phyloP scores from a whole-genome alignment of 1,139 yeast genomes.

The Suhomyces ambrosiae region DNA sequence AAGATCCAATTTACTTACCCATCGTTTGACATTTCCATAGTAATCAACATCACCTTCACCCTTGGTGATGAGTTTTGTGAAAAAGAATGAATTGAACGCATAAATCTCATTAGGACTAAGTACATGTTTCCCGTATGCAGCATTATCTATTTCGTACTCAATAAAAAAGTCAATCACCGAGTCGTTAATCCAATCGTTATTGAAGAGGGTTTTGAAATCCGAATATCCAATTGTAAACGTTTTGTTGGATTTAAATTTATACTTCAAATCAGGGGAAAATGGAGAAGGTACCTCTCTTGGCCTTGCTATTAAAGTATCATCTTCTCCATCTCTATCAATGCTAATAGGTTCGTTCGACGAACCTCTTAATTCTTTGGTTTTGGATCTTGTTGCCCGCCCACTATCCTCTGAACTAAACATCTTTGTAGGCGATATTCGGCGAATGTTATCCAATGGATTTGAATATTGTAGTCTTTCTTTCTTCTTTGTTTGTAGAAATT shows the following conservation, averaged over 20 bases:
- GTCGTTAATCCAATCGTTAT: conserved; percentile 78
- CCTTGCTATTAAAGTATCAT: conserved; percentile 4
- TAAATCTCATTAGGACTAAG: conserved; percentile 42
- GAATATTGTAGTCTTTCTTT: neutral
- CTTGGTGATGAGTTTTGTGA: conserved; percentile 56
- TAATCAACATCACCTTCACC: conserved; percentile 30
- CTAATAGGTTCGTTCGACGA: conserved; percentile 8
- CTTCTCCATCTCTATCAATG: conserved; percentile 6
- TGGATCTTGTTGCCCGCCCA: conserved; percentile 7
- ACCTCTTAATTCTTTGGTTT: conserved; percentile 5
- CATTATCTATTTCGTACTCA: conserved; percentile 54
- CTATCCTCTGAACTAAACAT: conserved; percentile 1
- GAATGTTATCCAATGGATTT: conserved; percentile 6
- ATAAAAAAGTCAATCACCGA: conserved; percentile 71
- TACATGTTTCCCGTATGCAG: conserved; percentile 23
- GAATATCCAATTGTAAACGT: conserved; percentile 54
- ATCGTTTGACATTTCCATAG: conserved; percentile 68
- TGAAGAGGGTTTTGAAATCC: conserved; percentile 69
- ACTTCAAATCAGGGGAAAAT: conserved; percentile 56
- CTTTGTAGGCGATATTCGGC: conserved; percentile 7
- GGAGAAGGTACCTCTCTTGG: conserved; percentile 16
- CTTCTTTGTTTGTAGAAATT: conserved; percentile 5
- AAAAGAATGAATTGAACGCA: conserved; percentile 85
- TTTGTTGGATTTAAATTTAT: conserved; percentile 50
- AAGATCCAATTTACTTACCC: conserved; percentile 76